These are phyloP conservation scores for Puccinia horiana DNA, from an alignment of 1,284 basidiomycete genomes.

Conservation along the genomic window DNA sequence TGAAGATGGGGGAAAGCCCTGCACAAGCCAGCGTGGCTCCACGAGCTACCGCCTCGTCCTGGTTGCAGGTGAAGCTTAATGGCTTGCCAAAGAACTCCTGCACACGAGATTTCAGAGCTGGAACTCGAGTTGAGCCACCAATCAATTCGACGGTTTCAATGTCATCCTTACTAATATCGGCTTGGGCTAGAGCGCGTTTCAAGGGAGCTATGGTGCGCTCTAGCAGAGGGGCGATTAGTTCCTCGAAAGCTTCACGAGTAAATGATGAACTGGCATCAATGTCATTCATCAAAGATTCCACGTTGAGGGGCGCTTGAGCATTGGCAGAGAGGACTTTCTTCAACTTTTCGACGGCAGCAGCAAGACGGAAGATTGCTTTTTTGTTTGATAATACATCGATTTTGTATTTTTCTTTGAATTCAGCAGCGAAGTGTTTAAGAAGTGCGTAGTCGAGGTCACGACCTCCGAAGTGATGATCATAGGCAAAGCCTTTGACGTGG, in stretches of 20 bases:
- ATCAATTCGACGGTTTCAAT: conserved; percentile 71
- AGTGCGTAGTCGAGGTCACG: conserved; percentile 89
- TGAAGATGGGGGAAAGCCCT: conserved; percentile 90
- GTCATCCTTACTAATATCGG: conserved; percentile 66
- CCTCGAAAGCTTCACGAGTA: conserved; percentile 67
- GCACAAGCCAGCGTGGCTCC: conserved; percentile 92
- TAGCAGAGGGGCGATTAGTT: conserved; percentile 65
- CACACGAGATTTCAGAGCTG: conserved; percentile 70
- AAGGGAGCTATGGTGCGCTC: conserved; percentile 66
- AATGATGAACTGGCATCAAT: conserved; percentile 69
- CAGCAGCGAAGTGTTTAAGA: conserved; percentile 77
- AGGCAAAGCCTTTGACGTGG: conserved; percentile 78
- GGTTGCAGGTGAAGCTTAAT: conserved; percentile 85
- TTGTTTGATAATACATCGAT: conserved; percentile 85
- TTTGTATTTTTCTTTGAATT: conserved; percentile 92
- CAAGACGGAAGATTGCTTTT: conserved; percentile 86
- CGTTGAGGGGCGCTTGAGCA: conserved; percentile 77
- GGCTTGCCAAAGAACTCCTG: conserved; percentile 69
- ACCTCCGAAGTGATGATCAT: conserved; percentile 85
- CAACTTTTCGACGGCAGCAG: conserved; percentile 72
- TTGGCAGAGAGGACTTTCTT: conserved; percentile 81
- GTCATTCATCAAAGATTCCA: conserved; percentile 91
- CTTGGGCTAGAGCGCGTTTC: conserved; percentile 65
- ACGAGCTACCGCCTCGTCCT: conserved; percentile 89
- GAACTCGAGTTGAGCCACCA: conserved; percentile 70